Evolutionary conservation across 192 early-diverging fungal species (phyloP), one percentile per base, ranked within the genome.

Genomic region (Backusella australiensis): DNA sequence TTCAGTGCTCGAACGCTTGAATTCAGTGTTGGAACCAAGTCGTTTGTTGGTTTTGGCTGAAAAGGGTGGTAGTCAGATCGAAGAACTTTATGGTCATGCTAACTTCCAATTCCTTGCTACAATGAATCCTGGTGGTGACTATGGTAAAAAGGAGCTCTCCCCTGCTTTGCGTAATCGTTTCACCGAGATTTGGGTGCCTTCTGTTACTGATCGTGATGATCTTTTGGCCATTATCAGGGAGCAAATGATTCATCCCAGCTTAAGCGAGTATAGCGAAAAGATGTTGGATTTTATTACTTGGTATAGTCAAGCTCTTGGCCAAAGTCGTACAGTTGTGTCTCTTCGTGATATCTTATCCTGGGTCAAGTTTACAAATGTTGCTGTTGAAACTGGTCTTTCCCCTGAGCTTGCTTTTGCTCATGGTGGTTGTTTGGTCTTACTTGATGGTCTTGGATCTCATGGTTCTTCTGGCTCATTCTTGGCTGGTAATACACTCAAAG

Each of bases 41-140:
- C 87, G 95, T 66, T 84, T 90, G 9, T 83, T 99, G 9, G 91
- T 97, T 14, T 84, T 99, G 21, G 96, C 96, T 21, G 98, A 99
- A 82, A 95, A 97, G 72, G 93, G 93, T 21, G 90, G 93, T 23
- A 85, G 92, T 68, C 78, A 83, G 34, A 85, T 96, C 41, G 91
- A 93, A 74, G 89, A 92, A 38, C 83, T 97, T 67, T 81, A 82
- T 11, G 96, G 88, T 0, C 80, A 75, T 7, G 80, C 85, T 5
- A 89, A 88, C 11, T 99, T 99, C 84, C 90, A 91, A 69, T 98
- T 99, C 82, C 83, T 98, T 17, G 97, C 98, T 1, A 99, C 98
- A 3, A 99, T 99, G 98, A 99, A 99, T 83, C 98, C 98, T 4
- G 98, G 98, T 42, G 98, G 98, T 59, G 98, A 99, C 82, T 98